Evolutionary conservation across 768 basidiomycete genomes (phyloP).

Genomic region (Gautieria morchelliformis): DNA sequence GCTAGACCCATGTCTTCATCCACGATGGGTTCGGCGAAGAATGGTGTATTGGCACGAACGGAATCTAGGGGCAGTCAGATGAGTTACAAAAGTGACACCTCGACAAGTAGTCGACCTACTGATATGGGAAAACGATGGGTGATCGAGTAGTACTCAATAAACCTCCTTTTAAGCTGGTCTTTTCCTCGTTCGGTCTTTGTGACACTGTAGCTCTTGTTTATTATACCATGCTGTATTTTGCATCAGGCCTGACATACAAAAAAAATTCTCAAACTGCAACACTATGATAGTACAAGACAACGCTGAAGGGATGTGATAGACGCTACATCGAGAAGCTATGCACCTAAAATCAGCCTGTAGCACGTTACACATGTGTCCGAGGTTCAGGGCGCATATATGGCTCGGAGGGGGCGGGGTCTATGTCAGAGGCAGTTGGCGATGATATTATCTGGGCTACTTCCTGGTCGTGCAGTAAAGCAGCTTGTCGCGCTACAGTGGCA

Average conservation of each 20-base stretch:
- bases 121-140: constrained; percentile 19
- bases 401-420: not conserved
- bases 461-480: constrained; percentile 46
- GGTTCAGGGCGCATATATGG: not conserved
- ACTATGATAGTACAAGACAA: not conserved
- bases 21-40: not conserved
- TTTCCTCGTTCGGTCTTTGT: not conserved
- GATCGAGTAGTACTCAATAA: constrained; percentile 16
- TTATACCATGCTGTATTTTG: not conserved
- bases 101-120: constrained; percentile 5
- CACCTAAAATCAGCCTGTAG: not conserved
- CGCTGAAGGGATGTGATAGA: not conserved
- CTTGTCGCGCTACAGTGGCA: constrained; percentile 45
- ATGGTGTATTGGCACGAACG: not conserved
- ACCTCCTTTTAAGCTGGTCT: not conserved
- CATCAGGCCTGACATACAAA: not conserved
- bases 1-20: not conserved
- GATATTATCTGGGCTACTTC: constrained; percentile 48
- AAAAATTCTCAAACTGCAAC: not conserved
- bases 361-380: not conserved
- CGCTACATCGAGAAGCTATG: not conserved
- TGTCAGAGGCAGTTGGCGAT: constrained; percentile 32
- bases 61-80: not conserved
- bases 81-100: constrained; percentile 6
- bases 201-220: not conserved